phyloP scores from a whole-genome alignment of 2,329 filamentous ascomycete species.

The Diplodia corticola region DNA sequence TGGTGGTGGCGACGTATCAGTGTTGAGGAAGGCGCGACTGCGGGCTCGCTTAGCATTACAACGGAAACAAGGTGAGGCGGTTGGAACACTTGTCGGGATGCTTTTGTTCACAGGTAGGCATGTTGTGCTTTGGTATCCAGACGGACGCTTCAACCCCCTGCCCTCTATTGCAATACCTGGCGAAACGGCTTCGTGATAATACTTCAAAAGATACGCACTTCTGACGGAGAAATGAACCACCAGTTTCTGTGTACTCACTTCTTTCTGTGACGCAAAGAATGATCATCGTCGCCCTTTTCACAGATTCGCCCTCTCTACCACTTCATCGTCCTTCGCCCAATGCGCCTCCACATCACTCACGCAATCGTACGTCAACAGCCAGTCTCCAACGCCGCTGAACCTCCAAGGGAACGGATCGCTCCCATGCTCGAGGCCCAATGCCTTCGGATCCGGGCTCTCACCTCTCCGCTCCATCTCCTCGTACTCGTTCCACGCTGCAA shows the following conservation, averaged over 20 bases:
- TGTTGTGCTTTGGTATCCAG: no score
- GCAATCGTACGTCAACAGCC: constrained; percentile 39
- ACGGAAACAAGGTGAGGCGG: no score
- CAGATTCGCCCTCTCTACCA: constrained; percentile 11
- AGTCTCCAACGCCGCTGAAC: constrained; percentile 39
- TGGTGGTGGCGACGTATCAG: no score
- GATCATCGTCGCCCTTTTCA: background rate
- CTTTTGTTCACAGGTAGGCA: no score
- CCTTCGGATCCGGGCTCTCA: constrained; percentile 26
- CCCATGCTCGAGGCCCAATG: constrained; percentile 30
- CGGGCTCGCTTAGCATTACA: no score
- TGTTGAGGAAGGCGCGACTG: no score
- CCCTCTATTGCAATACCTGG: no score
- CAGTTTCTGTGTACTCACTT: background rate
- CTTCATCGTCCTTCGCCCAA: constrained; percentile 29
- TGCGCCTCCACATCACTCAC: constrained; percentile 36
- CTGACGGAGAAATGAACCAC: no score
- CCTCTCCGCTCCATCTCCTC: constrained; percentile 32
- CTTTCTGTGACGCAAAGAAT: background rate
- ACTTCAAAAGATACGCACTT: no score
- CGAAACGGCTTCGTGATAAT: no score
- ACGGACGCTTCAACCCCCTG: no score
- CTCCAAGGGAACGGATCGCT: constrained; percentile 40
- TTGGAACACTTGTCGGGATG: no score
- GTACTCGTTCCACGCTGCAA: constrained; percentile 33